Evolutionary conservation across 2,329 filamentous ascomycete species (phyloP).

Genomic region (Pestalotiopsis sp.): DNA sequence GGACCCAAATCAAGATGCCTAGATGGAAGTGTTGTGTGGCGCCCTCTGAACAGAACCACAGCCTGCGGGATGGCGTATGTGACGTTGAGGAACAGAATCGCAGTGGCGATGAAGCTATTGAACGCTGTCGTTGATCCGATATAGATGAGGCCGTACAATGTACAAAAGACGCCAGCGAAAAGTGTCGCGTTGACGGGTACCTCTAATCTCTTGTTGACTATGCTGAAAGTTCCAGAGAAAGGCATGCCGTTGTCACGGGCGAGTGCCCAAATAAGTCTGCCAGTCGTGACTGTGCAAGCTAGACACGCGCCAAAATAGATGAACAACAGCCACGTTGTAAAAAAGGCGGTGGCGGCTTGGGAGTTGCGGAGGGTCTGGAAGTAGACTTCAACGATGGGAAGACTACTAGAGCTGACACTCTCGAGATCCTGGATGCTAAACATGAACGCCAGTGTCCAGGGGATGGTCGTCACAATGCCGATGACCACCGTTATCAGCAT

Average conservation of each 20-base stretch:
- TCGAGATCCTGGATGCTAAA: background rate
- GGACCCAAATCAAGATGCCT: background rate
- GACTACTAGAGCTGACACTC: background rate
- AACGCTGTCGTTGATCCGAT: background rate
- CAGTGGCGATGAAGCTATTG: background rate
- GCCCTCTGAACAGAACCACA: background rate
- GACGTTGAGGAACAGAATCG: background rate
- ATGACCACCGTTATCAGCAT: background rate
- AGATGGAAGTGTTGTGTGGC: background rate
- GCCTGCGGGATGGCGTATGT: background rate
- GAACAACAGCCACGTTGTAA: background rate
- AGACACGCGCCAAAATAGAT: background rate
- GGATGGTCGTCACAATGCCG: background rate
- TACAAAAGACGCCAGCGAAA: background rate
- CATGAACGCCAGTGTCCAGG: background rate
- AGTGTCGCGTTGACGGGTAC: background rate
- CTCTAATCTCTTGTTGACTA: background rate
- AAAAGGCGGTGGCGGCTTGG: background rate
- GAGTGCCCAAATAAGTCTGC: background rate
- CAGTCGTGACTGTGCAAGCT: background rate
- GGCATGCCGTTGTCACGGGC: background rate
- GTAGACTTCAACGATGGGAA: background rate
- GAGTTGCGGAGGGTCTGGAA: background rate
- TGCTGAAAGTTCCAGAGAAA: background rate
- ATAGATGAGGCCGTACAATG: background rate